These are phyloP conservation scores for Magnaporthiopsis rhizophila DNA, from an alignment of 2,329 filamentous ascomycete species.

Conservation along the genomic window DNA sequence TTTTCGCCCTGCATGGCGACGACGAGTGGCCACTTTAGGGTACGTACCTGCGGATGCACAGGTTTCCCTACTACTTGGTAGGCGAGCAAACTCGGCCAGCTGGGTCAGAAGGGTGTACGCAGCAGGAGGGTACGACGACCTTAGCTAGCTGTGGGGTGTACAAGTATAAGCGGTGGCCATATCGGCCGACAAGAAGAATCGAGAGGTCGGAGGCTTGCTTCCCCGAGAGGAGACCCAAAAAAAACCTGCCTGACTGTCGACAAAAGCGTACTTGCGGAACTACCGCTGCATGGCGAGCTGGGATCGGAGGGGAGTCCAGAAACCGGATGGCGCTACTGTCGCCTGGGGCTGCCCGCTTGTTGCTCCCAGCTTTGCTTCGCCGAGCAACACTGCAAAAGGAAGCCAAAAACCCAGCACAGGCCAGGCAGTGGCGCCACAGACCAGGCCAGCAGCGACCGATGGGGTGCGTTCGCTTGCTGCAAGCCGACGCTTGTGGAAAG, in stretches of 20 bases:
- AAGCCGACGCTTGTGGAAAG: neutral
- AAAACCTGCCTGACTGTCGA: neutral
- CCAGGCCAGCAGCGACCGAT: neutral
- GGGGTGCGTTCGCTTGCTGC: neutral
- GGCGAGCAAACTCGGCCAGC: neutral
- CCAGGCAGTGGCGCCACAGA: neutral
- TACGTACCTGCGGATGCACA: neutral
- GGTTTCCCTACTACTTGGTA: neutral
- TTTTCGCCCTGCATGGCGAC: neutral
- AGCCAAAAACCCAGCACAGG: neutral
- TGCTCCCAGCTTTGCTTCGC: neutral
- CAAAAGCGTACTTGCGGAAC: neutral
- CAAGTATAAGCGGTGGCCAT: neutral
- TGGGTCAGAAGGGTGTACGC: neutral
- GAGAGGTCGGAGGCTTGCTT: neutral
- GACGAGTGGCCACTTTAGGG: neutral
- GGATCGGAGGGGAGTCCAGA: neutral
- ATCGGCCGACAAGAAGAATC: neutral
- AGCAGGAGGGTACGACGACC: neutral
- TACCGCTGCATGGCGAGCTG: neutral
- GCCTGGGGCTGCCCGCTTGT: neutral
- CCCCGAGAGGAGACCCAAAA: neutral
- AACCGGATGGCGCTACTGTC: neutral
- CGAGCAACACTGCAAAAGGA: neutral
- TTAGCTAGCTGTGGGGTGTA: neutral